Evolutionary conservation across 2,329 filamentous ascomycete species (phyloP), one percentile per base, ranked within the genome.

Genomic region (Epichloe festucae): DNA sequence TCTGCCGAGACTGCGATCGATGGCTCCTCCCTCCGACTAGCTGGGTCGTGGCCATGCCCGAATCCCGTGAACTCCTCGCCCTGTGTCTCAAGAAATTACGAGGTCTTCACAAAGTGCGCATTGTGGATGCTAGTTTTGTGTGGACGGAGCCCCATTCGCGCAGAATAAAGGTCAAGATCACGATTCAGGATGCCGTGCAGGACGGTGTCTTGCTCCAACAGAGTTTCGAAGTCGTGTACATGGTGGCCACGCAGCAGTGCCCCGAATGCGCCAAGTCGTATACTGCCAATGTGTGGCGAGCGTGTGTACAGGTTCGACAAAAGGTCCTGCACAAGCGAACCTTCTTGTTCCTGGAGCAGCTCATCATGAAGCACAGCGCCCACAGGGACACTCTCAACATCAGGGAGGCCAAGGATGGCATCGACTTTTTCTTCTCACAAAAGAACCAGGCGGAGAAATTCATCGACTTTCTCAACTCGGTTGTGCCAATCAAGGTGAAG

Each of bases 91-190:
- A 89, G 65, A 94, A 93, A 68, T 71, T 98, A 56, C 77, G 87
- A 57, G 90, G 90, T 34, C 72, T 98, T 56, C 82, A 84, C 66
- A 95, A 93, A 73, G 87, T 95, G 59, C 80, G 93, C 55, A 93
- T 98, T 62, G 90, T 96, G 62, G 93, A 98, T 66, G 93, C 93
- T 46, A 87, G 82, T 62, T 98, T 97, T 65, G 87, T 97, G 64
- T 98, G 93, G 93, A 98, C 93, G 1, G 93, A 98, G 69, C 91
- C 93, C 11, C 93, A 98, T 72, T 96, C 90, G 61, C 78, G 89
- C 63, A 78, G 93, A 65, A 78, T 97, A 57, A 94, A 90, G 71
- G 84, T 97, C 67, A 96, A 96, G 74, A 84, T 98, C 67, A 97
- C 93, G 1, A 84, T 97, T 46, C 93, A 97, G 64, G 79, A 82